Base-by-base conservation (phyloP, 23 red algal species). In the Gracilaria gracilis region DNA sequence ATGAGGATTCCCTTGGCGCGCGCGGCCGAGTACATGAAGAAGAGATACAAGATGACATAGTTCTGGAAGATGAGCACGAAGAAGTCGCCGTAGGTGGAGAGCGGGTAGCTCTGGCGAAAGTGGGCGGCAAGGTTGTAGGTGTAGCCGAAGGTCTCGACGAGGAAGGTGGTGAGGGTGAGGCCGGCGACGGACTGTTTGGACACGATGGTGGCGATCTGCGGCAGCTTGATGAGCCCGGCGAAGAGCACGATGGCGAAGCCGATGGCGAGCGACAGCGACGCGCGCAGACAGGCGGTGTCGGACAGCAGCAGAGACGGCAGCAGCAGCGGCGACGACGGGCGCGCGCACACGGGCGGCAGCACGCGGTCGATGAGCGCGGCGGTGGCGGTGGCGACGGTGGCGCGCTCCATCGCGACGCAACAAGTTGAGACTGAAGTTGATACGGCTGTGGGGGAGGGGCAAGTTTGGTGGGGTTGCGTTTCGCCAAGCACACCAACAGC, bases 31-130 rank as follows among this genome's bases (percentile, higher is more conserved):
- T 90, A 98, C 33, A 54, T 80, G 83, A 88, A 95, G 17, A 95
- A 81, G 24, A 98, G 91, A 36, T 80, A 88, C 24, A 98, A 35
- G 64, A 98, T 91, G 34, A 93, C 28, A 34, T 85, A 95, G 80
- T 98, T 98, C 84, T 98, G 91, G 8, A 94, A 38, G 29, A 86
- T 86, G 31, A 98, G 89, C 24, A 93, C 59, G 50, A 69, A 76
- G 87, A 98, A 98, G 77, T 98, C 96, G 28, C 96, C 96, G 65
- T 98, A 98, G 23, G 96, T 95, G 21, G 96, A 94, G 44, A 95
- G 23, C 51, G 96, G 96, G 58, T 98, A 98, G 80, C 75, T 47
- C 27, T 91, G 90, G 39, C 96, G 92, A 54, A 79, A 86, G 84
- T 98, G 96, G 57, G 87, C 93, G 31, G 96, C 96, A 14, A 98